These are phyloP conservation scores for Pythium insidiosum DNA, from an alignment of 352 stramenopile species.

Conservation along the genomic window DNA sequence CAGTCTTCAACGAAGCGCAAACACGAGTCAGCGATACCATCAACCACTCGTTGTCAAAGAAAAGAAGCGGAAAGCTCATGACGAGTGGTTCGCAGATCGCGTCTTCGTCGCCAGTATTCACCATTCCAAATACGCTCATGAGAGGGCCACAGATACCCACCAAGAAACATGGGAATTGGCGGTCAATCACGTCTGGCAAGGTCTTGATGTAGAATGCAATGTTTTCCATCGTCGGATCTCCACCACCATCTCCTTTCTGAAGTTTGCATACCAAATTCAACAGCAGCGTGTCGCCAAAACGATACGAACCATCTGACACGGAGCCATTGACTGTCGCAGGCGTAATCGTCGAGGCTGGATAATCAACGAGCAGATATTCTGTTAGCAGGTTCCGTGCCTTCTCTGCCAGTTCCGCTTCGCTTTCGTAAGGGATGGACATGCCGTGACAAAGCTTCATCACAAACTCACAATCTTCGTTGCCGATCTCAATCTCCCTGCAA, in stretches of 20 bases:
- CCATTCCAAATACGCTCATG: conserved; percentile 17
- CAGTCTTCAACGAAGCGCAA: conserved; percentile 15
- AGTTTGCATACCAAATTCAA: conserved; percentile 17
- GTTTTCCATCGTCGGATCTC: conserved; percentile 16
- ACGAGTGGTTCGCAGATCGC: conserved; percentile 17
- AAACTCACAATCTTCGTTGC: too few species aligned
- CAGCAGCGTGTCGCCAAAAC: conserved; percentile 6
- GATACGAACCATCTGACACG: conserved; percentile 14
- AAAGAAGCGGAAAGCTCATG: conserved; percentile 15
- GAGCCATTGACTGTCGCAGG: conserved; percentile 6
- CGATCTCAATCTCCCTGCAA: too few species aligned
- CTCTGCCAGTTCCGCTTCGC: conserved; percentile 7
- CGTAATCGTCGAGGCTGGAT: conserved; percentile 3
- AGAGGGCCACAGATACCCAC: conserved; percentile 16
- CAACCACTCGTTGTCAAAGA: too few species aligned
- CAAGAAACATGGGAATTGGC: conserved; percentile 17
- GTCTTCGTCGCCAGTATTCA: conserved; percentile 13
- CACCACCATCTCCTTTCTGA: conserved; percentile 12
- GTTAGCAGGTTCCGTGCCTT: conserved; percentile 11
- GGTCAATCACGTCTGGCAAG: conserved; percentile 11
- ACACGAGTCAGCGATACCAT: too few species aligned
- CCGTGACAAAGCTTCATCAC: too few species aligned
- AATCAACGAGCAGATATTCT: conserved; percentile 8
- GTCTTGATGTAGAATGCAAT: conserved; percentile 18
- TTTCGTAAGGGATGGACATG: conserved; percentile 15